Conservation (phyloP, 2,329 filamentous ascomycete species). For the Alternaria gansuensis region DNA sequence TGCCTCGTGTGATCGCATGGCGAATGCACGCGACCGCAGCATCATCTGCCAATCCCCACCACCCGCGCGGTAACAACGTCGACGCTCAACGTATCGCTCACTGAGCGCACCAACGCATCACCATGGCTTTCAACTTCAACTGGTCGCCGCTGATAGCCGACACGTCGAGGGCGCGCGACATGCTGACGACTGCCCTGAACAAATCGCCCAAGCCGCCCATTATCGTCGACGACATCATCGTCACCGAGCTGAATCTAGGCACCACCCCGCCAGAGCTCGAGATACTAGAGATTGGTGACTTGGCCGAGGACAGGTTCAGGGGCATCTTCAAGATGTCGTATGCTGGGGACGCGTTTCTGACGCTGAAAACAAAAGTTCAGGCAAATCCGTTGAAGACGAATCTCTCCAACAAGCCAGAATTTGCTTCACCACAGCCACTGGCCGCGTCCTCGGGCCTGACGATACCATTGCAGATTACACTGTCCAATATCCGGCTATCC, state of each 20-base stretch:
- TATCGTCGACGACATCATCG: slow-evolving; percentile 98
- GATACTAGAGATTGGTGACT: slow-evolving; percentile 95
- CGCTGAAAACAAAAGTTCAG: slow-evolving; percentile 94
- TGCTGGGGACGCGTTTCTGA: slow-evolving; percentile 92
- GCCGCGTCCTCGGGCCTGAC: slow-evolving; percentile 92
- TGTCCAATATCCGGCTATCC: slow-evolving; percentile 94
- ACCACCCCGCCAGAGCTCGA: slow-evolving; percentile 94
- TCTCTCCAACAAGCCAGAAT: slow-evolving; percentile 86
- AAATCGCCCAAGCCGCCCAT: slow-evolving; percentile 98
- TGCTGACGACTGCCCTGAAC: slow-evolving; percentile 93
- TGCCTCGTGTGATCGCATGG: slow-evolving; percentile 45
- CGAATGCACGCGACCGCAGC: slow-evolving; percentile 52
- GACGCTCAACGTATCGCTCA: slow-evolving; percentile 23
- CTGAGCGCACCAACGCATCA: slow-evolving; percentile 16
- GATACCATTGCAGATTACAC: slow-evolving; percentile 95
- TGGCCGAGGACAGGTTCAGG: slow-evolving; percentile 95
- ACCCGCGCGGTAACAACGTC: slow-evolving; percentile 29
- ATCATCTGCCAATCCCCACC: slow-evolving; percentile 32
- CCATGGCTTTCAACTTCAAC: slow-evolving; percentile 99
- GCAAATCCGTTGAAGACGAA: slow-evolving; percentile 98
- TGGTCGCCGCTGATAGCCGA: slow-evolving; percentile 99
- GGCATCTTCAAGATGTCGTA: slow-evolving; percentile 99
- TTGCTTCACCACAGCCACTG: slow-evolving; percentile 90
- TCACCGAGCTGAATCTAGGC: slow-evolving; percentile 96
- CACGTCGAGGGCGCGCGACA: slow-evolving; percentile 88